Percentiles rank a stretch among this genome's conserved stretches.
phyloP scores from a whole-genome alignment of 768 basidiomycete genomes.

The Leucosporidium creatinivorum region DNA sequence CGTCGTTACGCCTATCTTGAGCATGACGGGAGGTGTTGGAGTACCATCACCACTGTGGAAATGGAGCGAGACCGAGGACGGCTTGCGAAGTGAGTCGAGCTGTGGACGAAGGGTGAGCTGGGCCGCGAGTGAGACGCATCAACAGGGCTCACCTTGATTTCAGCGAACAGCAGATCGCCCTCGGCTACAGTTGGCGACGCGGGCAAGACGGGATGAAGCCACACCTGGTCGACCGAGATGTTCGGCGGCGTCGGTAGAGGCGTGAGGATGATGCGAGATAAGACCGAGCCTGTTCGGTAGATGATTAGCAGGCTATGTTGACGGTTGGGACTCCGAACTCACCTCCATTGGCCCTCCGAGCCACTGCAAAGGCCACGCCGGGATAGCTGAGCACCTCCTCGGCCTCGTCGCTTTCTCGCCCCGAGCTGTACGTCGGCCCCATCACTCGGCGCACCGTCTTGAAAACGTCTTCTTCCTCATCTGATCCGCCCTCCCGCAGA shows the following conservation, averaged over 20 bases:
- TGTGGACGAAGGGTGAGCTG: not conserved
- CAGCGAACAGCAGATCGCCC: constrained; percentile 32
- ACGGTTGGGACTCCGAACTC: not conserved
- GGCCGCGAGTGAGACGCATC: not conserved
- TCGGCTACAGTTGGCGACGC: not conserved
- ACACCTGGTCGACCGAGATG: constrained; percentile 10
- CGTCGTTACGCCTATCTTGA: constrained; percentile 40
- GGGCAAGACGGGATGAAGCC: constrained; percentile 12
- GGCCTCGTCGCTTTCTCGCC: not conserved
- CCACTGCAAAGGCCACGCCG: constrained; percentile 38
- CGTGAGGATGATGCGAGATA: constrained; percentile 21
- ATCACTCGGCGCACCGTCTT: constrained; percentile 31
- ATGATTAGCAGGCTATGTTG: too few species aligned
- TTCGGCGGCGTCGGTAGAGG: constrained; percentile 3
- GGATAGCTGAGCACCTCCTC: constrained; percentile 38
- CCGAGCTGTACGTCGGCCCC: constrained; percentile 38
- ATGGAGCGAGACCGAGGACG: constrained; percentile 4
- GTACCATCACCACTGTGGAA: constrained; percentile 12
- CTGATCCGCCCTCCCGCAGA: not conserved
- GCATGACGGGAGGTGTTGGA: constrained; percentile 22
- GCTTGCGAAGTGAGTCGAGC: constrained; percentile 2
- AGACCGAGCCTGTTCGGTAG: not conserved
- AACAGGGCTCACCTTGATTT: constrained; percentile 26
- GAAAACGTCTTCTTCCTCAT: constrained; percentile 18
- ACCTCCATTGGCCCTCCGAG: constrained; percentile 25